A percentile compares a stretch with the other conserved stretches of the same genome.
phyloP scores from a whole-genome alignment of 352 stramenopile genomes.

The Phytopythium aichiense region DNA sequence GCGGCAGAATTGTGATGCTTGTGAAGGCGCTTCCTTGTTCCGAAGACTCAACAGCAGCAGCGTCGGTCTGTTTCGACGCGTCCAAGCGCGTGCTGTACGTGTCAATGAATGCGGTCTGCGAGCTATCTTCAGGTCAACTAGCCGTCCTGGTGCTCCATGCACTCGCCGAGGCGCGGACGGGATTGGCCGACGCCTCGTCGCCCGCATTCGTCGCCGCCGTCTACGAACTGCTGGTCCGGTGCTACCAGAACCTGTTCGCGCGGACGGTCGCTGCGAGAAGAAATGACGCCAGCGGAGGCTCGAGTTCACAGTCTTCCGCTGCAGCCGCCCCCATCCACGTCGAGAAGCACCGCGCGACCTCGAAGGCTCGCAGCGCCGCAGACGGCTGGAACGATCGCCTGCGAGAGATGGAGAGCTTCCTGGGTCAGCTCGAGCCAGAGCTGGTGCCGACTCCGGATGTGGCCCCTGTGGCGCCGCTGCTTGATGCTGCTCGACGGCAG shows the following conservation, averaged over 20 bases:
- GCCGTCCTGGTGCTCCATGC: slow-evolving; percentile 53
- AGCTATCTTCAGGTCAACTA: slow-evolving; percentile 46
- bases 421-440: slow-evolving; percentile 21
- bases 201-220: slow-evolving; percentile 45
- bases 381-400: slow-evolving; percentile 41
- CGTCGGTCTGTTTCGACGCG: slow-evolving; percentile 12
- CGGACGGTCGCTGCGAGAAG: background rate
- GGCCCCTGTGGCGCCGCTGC: background rate
- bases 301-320: background rate
- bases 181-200: slow-evolving; percentile 36
- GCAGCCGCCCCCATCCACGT: no score
- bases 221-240: slow-evolving; percentile 48
- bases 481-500: background rate
- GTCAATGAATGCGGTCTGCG: slow-evolving; percentile 19
- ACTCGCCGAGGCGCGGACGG: slow-evolving; percentile 25
- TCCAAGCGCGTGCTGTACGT: slow-evolving; percentile 29
- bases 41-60: background rate
- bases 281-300: no score
- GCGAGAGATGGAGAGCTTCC: slow-evolving; percentile 49
- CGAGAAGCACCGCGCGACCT: background rate
- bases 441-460: background rate
- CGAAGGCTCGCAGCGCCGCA: background rate
- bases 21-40: slow-evolving; percentile 6
- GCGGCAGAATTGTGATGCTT: slow-evolving; percentile 4
- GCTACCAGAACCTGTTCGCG: slow-evolving; percentile 56